phyloP scores from a whole-genome alignment of 495 filamentous ascomycete genomes.

The Haplographium delicatum region DNA sequence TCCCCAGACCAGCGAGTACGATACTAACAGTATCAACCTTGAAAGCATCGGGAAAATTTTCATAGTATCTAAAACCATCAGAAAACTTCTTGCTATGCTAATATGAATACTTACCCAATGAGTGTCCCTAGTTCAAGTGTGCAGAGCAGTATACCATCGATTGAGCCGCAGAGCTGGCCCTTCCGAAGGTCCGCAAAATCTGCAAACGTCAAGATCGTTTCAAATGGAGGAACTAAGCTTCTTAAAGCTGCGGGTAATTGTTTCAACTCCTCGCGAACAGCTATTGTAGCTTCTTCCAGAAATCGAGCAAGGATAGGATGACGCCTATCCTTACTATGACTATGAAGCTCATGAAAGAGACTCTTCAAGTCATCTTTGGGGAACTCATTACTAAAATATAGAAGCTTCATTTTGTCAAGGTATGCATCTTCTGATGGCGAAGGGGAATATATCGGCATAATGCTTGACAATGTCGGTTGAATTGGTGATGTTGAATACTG shows the following conservation, averaged over 20 bases:
- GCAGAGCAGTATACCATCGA: conserved; percentile 36
- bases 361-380: conserved; percentile 27
- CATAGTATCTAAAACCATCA: conserved; percentile 12
- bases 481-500: too few relatives aligned
- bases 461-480: too few relatives aligned
- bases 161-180: conserved; percentile 31
- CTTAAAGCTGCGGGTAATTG: conserved; percentile 9
- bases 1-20: conserved; percentile 33
- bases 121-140: conserved; percentile 31
- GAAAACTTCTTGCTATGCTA: background rate
- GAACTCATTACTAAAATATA: too few relatives aligned
- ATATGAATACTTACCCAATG: conserved; percentile 34
- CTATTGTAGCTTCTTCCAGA: conserved; percentile 32
- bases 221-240: conserved; percentile 33
- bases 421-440: too few relatives aligned
- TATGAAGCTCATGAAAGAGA: conserved; percentile 36
- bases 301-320: conserved; percentile 32
- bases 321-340: conserved; percentile 34
- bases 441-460: too few relatives aligned
- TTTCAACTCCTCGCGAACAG: conserved; percentile 33
- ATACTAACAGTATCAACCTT: conserved; percentile 20
- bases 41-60: conserved; percentile 24
- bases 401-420: too few relatives aligned
- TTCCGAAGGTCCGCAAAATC: conserved; percentile 29
- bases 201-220: conserved; percentile 31